Evolutionary conservation across 176 grass and related monocot species (phyloP).

Genomic region (Urochloa ruziziensis): DNA sequence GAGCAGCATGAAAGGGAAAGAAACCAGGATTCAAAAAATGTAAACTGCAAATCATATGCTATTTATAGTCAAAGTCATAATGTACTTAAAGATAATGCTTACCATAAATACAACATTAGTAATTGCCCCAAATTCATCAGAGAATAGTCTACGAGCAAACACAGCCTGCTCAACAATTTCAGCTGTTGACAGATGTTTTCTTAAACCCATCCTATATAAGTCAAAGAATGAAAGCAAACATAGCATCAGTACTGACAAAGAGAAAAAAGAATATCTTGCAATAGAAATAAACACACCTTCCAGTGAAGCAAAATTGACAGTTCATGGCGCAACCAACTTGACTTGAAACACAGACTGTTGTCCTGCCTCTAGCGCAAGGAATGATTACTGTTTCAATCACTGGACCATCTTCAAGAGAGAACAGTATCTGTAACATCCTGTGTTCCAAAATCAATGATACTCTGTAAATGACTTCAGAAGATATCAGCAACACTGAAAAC

Average conservation of each 20-base stretch:
- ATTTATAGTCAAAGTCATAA: conserved; percentile 2
- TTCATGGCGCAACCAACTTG: conserved; percentile 98
- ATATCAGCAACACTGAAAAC: conserved; percentile 25
- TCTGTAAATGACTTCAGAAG: conserved; percentile 12
- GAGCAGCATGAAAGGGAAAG: neutral
- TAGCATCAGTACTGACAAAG: neutral
- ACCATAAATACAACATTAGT: conserved; percentile 99
- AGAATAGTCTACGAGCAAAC: conserved; percentile 88
- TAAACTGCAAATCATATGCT: neutral
- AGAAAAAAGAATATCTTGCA: neutral
- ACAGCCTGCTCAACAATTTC: conserved; percentile 98
- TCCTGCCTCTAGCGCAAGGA: conserved; percentile 69
- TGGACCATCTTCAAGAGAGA: conserved; percentile 73
- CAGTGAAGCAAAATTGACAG: conserved; percentile 98
- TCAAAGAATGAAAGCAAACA: neutral
- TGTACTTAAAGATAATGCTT: conserved; percentile 39
- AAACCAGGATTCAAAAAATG: neutral
- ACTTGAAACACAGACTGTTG: conserved; percentile 93
- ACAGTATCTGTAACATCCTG: conserved; percentile 92
- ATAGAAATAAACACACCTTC: conserved; percentile 48
- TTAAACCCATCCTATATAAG: conserved; percentile 82
- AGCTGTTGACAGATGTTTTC: conserved; percentile 86
- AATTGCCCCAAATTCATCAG: conserved; percentile 87
- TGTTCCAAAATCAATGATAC: conserved; percentile 62
- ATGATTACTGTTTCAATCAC: conserved; percentile 97